Evolutionary conservation across 352 stramenopile genomes (phyloP).

Genomic region (Halophytophthora polymorphica): DNA sequence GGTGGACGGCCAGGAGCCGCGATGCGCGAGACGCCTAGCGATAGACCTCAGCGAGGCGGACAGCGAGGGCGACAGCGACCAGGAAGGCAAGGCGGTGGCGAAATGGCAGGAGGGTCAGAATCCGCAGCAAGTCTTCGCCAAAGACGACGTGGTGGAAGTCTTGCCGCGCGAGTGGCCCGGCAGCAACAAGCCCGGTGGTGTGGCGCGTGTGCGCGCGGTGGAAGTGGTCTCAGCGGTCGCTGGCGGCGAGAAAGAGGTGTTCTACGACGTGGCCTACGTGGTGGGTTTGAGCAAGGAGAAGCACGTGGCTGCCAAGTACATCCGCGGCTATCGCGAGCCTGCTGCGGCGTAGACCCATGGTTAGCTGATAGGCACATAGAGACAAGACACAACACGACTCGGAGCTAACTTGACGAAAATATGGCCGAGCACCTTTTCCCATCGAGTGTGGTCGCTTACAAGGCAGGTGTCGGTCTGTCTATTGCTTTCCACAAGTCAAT

Average conservation of each 20-base stretch:
- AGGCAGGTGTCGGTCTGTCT: too few species aligned
- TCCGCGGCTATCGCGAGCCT: slow-evolving; percentile 32
- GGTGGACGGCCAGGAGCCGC: slow-evolving; percentile 18
- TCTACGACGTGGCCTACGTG: slow-evolving; percentile 72
- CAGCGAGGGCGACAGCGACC: slow-evolving; percentile 7
- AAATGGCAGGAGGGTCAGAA: slow-evolving; percentile 17
- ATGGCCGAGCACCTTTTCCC: too few species aligned
- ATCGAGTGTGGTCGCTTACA: too few species aligned
- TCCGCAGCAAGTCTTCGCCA: slow-evolving; percentile 31
- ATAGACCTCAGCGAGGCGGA: slow-evolving; percentile 46
- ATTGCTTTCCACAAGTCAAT: too few species aligned
- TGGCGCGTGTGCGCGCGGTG: slow-evolving; percentile 53
- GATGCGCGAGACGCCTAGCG: slow-evolving; percentile 39
- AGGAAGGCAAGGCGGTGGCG: slow-evolving; percentile 15
- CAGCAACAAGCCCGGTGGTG: slow-evolving; percentile 70
- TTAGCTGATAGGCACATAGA: too few species aligned
- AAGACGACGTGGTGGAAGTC: slow-evolving; percentile 57
- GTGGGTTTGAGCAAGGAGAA: slow-evolving; percentile 57
- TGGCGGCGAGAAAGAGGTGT: slow-evolving; percentile 16
- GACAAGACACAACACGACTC: too few species aligned
- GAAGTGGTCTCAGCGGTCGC: slow-evolving; percentile 22
- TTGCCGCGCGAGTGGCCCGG: slow-evolving; percentile 49
- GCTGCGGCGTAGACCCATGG: slow-evolving; percentile 14
- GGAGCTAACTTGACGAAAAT: too few species aligned
- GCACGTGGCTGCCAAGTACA: slow-evolving; percentile 48